These are phyloP conservation scores for Rutstroemia sp. DNA, from an alignment of 2,329 filamentous ascomycete species.

Conservation along the genomic window DNA sequence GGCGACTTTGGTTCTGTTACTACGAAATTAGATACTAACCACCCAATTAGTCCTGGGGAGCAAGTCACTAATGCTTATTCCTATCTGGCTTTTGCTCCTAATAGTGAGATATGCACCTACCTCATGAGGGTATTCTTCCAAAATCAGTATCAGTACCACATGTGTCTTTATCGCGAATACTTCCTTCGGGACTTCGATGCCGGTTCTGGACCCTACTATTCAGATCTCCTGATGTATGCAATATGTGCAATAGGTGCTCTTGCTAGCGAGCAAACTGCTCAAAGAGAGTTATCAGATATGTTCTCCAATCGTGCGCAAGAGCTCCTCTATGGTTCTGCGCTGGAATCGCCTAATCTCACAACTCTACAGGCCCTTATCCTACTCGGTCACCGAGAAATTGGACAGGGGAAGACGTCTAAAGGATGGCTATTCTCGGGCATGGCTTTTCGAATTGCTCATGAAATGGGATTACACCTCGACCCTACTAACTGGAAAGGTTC, in stretches of 20 bases:
- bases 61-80: not conserved
- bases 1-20: too few species aligned
- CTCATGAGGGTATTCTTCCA: conserved; percentile 43
- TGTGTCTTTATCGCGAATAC: conserved; percentile 44
- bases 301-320: conserved; percentile 39
- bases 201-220: conserved; percentile 41
- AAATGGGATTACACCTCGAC: conserved; percentile 46
- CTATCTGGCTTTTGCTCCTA: conserved; percentile 32
- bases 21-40: not conserved
- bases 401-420: conserved; percentile 39
- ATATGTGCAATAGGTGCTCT: conserved; percentile 43
- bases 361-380: conserved; percentile 39
- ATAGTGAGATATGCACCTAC: conserved; percentile 37
- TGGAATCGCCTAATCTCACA: conserved; percentile 41
- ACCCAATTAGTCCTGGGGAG: not conserved
- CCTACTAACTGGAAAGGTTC: conserved; percentile 41
- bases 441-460: conserved; percentile 43
- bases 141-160: conserved; percentile 41
- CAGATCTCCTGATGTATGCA: conserved; percentile 40
- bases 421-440: conserved; percentile 46
- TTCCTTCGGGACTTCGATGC: conserved; percentile 43
- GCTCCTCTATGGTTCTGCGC: conserved; percentile 36
- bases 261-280: conserved; percentile 34
- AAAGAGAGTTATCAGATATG: conserved; percentile 33
- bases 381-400: conserved; percentile 40